Percentiles rank a stretch among this genome's conserved stretches.
Evolutionary conservation across 2,329 filamentous ascomycete genomes (phyloP).

Genomic region (Aspergillus candidus): DNA sequence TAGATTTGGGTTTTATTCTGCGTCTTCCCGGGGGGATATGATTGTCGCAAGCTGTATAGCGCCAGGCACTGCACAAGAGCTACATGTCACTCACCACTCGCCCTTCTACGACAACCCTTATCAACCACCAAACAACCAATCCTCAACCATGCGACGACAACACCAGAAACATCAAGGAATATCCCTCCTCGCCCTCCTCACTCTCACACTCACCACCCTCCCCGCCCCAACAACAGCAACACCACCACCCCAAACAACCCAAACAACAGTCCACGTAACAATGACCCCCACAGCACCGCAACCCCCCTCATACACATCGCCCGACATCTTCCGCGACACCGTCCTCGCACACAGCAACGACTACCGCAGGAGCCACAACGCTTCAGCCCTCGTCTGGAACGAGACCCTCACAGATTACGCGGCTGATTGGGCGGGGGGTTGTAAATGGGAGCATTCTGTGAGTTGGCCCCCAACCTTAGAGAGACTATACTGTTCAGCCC

Average conservation of each 20-base stretch:
- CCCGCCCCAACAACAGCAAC: too few species aligned
- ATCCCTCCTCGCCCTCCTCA: constrained; percentile 1
- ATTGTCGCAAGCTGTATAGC: too few species aligned
- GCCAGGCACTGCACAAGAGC: too few species aligned
- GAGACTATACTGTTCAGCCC: neutral
- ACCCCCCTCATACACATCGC: constrained; percentile 40
- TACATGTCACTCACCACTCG: too few species aligned
- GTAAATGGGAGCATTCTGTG: constrained; percentile 40
- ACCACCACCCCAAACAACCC: constrained; percentile 4
- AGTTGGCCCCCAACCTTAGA: neutral
- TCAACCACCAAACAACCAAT: neutral
- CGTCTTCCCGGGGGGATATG: too few species aligned
- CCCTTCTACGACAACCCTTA: neutral
- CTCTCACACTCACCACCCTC: constrained; percentile 5
- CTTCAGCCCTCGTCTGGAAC: constrained; percentile 58
- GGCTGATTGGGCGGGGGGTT: constrained; percentile 42
- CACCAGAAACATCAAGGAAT: too few species aligned
- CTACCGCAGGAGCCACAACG: constrained; percentile 60
- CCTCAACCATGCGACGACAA: neutral
- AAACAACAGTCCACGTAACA: constrained; percentile 19
- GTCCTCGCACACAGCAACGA: constrained; percentile 61
- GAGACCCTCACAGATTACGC: constrained; percentile 54
- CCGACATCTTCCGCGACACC: constrained; percentile 41
- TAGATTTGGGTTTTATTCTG: too few species aligned
- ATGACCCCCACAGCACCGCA: constrained; percentile 22